Base-by-base conservation (phyloP, 176 grass and related monocot species). In the Neostapfia colusana region DNA sequence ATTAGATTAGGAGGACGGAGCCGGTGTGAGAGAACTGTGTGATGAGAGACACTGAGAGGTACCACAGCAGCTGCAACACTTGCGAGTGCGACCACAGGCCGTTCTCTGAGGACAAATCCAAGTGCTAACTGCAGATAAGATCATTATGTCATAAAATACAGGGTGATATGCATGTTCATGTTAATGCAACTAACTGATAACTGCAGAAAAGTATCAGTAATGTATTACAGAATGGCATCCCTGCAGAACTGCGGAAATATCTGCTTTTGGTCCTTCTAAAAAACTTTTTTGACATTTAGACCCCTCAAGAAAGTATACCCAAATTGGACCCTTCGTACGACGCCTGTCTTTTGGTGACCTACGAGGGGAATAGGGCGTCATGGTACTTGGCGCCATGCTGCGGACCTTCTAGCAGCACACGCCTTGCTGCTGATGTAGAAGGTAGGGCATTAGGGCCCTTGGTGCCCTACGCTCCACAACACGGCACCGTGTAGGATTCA, bases 31-130 rank as follows among this genome's bases (percentile, higher is more conserved):
- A 80, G 34, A 76, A 26, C 13, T 49, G 53, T 16, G 39, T 18
- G 4, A 13, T 28, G 21, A 7, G 40, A 36, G 10, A 2, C 4
- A 0, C 69, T 65, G 16, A 67, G 18, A n/a, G 8, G 28, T 93
- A 97, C 93, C 93, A 97, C 90, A 54, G 40, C 86, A 62, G 93
- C 88, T 65, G 93, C 93, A 35, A 97, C 90, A 67, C 88, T 97
- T 14, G 93, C 88, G 5, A 97, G 88, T 34, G 85, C 93, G 34
- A 87, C 78, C 4, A 97, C 78, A 34, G 93, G 90, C 7, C 53
- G 65, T 65, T 97, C 93, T 84, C 93, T 84, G 28, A 93, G 77
- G 74, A 85, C 72, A 70, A 93, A 89, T 42, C 93, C 93, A 9
- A 90, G 46, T 35, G 77, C 77, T 49, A 97, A 84, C 90, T 97